phyloP scores from a whole-genome alignment of 2,329 filamentous ascomycete genomes.

The Hypoxylon sp. region DNA sequence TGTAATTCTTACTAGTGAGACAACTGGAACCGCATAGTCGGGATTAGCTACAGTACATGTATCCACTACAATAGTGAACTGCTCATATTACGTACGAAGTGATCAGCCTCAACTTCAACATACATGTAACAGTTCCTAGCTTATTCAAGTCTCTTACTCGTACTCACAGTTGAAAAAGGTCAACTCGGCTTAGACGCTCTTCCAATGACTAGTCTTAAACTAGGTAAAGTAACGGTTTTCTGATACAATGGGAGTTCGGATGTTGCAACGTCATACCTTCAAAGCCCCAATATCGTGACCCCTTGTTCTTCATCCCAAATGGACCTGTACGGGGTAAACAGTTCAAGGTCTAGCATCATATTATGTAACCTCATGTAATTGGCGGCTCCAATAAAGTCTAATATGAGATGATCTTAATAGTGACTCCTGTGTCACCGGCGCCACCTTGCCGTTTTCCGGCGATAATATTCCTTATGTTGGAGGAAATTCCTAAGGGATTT shows the following conservation, averaged over 20 bases:
- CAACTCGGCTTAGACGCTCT: background rate
- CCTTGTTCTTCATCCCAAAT: conserved; percentile 19
- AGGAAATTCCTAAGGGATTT: background rate
- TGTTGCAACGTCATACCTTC: conserved; percentile 27
- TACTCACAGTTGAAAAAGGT: background rate
- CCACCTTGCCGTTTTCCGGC: conserved; percentile 4
- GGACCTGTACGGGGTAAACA: conserved; percentile 11
- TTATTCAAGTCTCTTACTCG: background rate
- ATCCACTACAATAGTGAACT: too few relatives aligned
- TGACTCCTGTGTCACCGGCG: background rate
- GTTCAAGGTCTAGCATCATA: conserved; percentile 16
- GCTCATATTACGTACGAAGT: background rate
- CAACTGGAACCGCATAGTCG: conserved; percentile 23
- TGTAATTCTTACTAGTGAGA: conserved; percentile 22
- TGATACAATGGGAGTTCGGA: conserved; percentile 33
- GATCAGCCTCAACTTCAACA: background rate
- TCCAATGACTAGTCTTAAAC: background rate
- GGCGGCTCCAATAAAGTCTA: background rate
- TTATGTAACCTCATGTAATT: background rate
- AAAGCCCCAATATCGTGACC: conserved; percentile 8
- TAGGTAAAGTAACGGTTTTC: conserved; percentile 15
- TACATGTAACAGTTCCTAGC: background rate
- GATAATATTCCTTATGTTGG: background rate
- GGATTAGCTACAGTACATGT: conserved; percentile 12
- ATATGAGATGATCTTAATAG: background rate